Conservation (phyloP, 2,329 filamentous ascomycete genomes). For the Aspergillus proliferans region DNA sequence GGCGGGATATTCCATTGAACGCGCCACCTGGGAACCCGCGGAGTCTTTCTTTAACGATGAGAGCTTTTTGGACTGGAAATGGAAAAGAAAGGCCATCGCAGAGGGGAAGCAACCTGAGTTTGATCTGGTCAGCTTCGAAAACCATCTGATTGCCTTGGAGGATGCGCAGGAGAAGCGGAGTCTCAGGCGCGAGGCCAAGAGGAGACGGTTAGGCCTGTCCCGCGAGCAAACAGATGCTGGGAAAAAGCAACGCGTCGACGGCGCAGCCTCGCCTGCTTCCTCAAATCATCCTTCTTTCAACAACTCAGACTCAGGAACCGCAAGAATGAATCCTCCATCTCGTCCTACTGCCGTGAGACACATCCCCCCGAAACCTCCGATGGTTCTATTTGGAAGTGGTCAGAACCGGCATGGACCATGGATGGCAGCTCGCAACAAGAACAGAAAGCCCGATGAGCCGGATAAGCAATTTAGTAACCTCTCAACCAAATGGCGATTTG, state of each 20-base stretch:
- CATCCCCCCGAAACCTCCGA: background rate
- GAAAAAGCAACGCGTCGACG: background rate
- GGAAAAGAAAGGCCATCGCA: conserved; percentile 26
- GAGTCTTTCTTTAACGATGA: conserved; percentile 34
- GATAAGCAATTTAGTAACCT: conserved; percentile 10
- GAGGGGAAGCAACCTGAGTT: conserved; percentile 25
- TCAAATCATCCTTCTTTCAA: background rate
- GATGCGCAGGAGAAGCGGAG: conserved; percentile 18
- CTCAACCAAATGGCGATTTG: conserved; percentile 21
- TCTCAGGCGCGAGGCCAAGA: conserved; percentile 23
- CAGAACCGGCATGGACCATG: background rate
- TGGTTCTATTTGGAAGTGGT: background rate
- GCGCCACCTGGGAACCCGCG: conserved; percentile 51
- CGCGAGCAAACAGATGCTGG: background rate
- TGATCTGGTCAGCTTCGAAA: conserved; percentile 27
- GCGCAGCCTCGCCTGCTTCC: background rate
- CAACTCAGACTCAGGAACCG: background rate
- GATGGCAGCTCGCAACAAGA: conserved; percentile 4
- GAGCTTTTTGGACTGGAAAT: conserved; percentile 37
- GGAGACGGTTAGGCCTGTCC: conserved; percentile 17
- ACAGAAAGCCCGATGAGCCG: background rate
- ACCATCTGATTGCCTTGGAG: conserved; percentile 14
- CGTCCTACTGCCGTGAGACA: background rate
- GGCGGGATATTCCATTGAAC: conserved; percentile 53
- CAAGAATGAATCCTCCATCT: background rate